phyloP scores from a whole-genome alignment of 805 yeast species.

The Brettanomyces anomalus region DNA sequence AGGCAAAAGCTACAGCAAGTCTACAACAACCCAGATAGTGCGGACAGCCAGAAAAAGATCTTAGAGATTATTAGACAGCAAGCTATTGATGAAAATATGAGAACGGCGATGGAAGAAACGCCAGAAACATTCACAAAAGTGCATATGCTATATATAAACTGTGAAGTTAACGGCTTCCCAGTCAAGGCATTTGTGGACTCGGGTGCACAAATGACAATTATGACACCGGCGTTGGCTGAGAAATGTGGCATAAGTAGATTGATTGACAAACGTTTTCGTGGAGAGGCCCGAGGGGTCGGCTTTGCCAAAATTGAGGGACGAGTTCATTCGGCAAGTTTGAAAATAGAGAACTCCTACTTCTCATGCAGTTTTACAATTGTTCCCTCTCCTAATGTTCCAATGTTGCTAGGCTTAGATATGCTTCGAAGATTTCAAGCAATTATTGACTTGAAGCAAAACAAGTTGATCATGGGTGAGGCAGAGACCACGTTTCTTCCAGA shows the following conservation, averaged over 20 bases:
- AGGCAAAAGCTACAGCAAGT: slow-evolving; percentile 29
- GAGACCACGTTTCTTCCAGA: slow-evolving; percentile 69
- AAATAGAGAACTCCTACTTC: slow-evolving; percentile 55
- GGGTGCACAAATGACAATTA: slow-evolving; percentile 88
- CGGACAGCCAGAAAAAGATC: slow-evolving; percentile 57
- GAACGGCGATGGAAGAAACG: slow-evolving; percentile 72
- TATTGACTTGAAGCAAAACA: slow-evolving; percentile 62
- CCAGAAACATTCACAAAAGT: slow-evolving; percentile 88
- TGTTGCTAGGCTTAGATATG: slow-evolving; percentile 87
- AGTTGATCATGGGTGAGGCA: slow-evolving; percentile 61
- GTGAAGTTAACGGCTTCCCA: slow-evolving; percentile 69
- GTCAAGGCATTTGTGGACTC: slow-evolving; percentile 94
- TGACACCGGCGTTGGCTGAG: slow-evolving; percentile 71
- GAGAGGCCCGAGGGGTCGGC: slow-evolving; percentile 90
- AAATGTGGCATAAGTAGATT: slow-evolving; percentile 58
- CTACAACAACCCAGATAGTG: slow-evolving; percentile 60
- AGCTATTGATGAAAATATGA: slow-evolving; percentile 72
- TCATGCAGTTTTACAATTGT: slow-evolving; percentile 66
- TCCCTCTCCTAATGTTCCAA: slow-evolving; percentile 52
- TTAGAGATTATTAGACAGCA: slow-evolving; percentile 59
- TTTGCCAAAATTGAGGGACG: slow-evolving; percentile 68
- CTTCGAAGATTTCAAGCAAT: slow-evolving; percentile 78
- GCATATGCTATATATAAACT: slow-evolving; percentile 71
- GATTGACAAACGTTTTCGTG: slow-evolving; percentile 71
- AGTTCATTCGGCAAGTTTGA: slow-evolving; percentile 82